phyloP scores from a whole-genome alignment of 192 early-diverging fungal species.

The Borealophlyctis nickersoniae region DNA sequence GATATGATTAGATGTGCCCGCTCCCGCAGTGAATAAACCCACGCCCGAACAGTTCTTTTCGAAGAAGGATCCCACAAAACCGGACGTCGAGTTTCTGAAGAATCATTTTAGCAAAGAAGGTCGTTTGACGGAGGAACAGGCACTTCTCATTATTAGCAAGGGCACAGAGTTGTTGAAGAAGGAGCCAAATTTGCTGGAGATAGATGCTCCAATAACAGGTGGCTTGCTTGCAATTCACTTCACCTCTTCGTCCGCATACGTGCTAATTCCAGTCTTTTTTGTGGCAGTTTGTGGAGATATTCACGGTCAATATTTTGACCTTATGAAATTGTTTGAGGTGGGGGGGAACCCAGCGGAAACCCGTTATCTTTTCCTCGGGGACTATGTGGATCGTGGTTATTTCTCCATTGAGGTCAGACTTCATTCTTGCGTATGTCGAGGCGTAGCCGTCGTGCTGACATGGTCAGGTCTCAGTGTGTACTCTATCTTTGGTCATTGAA shows the following conservation, averaged over 20 bases:
- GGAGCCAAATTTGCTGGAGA: constrained; percentile 82
- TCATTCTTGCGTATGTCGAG: too few relatives aligned
- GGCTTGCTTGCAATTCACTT: too few relatives aligned
- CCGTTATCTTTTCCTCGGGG: constrained; percentile 90
- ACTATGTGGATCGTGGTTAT: constrained; percentile 97
- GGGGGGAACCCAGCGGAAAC: constrained; percentile 90
- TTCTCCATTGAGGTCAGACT: constrained; percentile 85
- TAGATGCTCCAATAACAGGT: constrained; percentile 91
- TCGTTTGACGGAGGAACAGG: constrained; percentile 86
- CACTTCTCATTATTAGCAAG: constrained; percentile 78
- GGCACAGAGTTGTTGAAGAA: constrained; percentile 75
- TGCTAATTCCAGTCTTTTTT: too few relatives aligned
- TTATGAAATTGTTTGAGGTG: constrained; percentile 98
- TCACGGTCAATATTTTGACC: constrained; percentile 96
- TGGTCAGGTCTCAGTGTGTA: constrained; percentile 67
- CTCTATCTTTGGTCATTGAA: constrained; percentile 89
- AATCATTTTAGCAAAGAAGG: constrained; percentile 92
- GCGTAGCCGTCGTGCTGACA: too few relatives aligned
- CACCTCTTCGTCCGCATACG: too few relatives aligned
- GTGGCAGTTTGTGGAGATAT: constrained; percentile 93
- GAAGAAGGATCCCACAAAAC: constrained; percentile 65
- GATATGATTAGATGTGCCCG: constrained; percentile 46
- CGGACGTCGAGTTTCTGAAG: constrained; percentile 81
- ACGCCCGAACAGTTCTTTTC: constrained; percentile 64
- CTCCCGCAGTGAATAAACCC: constrained; percentile 54